phyloP scores from a whole-genome alignment of 2,329 filamentous ascomycete species.

The Fusarium sp. region DNA sequence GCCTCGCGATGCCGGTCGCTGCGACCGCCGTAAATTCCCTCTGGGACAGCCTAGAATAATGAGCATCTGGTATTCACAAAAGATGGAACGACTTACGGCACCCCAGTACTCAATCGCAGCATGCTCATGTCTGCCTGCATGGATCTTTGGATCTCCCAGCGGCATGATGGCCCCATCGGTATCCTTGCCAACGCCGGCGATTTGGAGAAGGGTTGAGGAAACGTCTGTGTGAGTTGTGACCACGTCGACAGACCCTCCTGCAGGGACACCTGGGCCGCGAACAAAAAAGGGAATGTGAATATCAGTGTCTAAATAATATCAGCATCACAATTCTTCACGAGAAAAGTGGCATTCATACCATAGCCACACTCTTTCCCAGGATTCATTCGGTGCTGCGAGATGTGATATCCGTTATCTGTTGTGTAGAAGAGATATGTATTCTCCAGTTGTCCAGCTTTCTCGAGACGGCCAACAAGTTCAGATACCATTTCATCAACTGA shows the following conservation, averaged over 20 bases:
- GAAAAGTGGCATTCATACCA: background rate
- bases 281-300: conserved; percentile 65
- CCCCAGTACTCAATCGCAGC: background rate
- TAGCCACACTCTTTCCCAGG: conserved; percentile 65
- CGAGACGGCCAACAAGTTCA: conserved; percentile 50
- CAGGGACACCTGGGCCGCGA: conserved; percentile 59
- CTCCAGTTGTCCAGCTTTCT: conserved; percentile 48
- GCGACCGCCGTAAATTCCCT: background rate
- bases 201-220: conserved; percentile 63
- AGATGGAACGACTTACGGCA: background rate
- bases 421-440: conserved; percentile 65
- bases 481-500: conserved; percentile 60
- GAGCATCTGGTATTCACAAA: fast-evolving
- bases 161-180: background rate
- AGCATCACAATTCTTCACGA: background rate
- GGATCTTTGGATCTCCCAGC: fast-evolving
- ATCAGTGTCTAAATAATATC: conserved; percentile 55
- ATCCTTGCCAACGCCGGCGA: background rate
- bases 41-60: background rate
- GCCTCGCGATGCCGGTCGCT: background rate
- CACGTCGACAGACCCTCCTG: conserved; percentile 49
- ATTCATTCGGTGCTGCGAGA: conserved; percentile 63
- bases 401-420: conserved; percentile 66
- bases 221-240: conserved; percentile 67
- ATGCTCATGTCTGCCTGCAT: background rate